Evolutionary conservation across 2,329 filamentous ascomycete species (phyloP), one percentile per base, ranked within the genome.

Genomic region (Colletotrichum somersetense): DNA sequence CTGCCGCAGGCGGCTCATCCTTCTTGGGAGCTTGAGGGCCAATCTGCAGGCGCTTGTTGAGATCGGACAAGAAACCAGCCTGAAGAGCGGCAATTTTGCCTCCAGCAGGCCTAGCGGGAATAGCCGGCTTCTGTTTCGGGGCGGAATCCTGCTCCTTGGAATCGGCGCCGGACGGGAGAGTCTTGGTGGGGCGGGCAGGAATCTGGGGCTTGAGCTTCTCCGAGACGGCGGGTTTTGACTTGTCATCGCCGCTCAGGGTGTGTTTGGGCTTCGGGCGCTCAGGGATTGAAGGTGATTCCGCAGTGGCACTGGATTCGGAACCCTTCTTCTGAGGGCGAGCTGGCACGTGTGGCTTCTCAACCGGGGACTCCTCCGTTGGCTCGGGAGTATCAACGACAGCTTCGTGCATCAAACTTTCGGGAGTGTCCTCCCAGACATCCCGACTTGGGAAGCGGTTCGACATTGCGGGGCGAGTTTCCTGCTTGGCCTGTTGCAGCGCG

Each of bases 371-470:
- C 38, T 86, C 84, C 8, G 33, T 14, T 12, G 42, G 67, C 67
- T 87, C 89, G 38, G 83, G 88, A 33, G 80, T 85, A 53, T 81
- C 86, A 62, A 97, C 91, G 0, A 92, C 95, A 0, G 95, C 93
- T 77, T 95, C 91, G 26, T 97, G 88, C 74, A 92, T 88, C 69
- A 93, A 88, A 77, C 93, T 96, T 77, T 97, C 94, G 1, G 96
- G 96, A 0, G 89, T 91, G 80, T 98, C 96, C 83, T 98, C 96
- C 96, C 96, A 98, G 53, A 98, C 91, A 81, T 98, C 96, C 66
- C 91, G 91, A 79, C 95, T 97, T 0, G 96, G 96, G 80, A 98
- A 98, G 16, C 94, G 90, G 63, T 91, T 91, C 70, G 90, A 85
- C 75, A 88, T 79, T 20, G 84, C 85, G 6, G 91, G 89, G 30